A percentile compares a stretch with the other conserved stretches of the same genome.
These are phyloP conservation scores for Malassezia dermatis DNA, from an alignment of 1,284 basidiomycete genomes.

Conservation along the genomic window DNA sequence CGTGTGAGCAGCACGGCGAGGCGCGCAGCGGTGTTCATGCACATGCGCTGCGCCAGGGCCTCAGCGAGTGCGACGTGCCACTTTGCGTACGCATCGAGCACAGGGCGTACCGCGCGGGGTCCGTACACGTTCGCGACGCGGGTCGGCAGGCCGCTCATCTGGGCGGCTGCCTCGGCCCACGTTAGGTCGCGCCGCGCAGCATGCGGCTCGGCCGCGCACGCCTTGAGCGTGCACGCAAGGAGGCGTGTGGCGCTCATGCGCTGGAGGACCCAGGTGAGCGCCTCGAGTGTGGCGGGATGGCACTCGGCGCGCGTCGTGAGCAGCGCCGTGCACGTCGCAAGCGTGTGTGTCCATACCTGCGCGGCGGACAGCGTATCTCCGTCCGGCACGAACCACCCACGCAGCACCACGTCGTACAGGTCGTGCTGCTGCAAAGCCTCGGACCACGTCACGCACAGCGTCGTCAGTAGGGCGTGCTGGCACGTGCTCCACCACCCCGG, in stretches of 20 bases:
- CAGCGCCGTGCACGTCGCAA: slow-evolving; percentile 6
- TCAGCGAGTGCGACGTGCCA: background rate
- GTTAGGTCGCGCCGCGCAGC: background rate
- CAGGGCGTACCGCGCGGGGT: background rate
- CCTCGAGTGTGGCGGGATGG: slow-evolving; percentile 1
- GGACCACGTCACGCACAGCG: slow-evolving; percentile 10
- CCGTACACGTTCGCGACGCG: slow-evolving; percentile 12
- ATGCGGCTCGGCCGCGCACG: background rate
- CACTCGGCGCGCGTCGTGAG: background rate
- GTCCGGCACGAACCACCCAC: slow-evolving; percentile 3
- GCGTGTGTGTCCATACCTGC: slow-evolving; percentile 6
- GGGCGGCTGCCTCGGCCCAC: slow-evolving; percentile 4
- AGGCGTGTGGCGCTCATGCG: background rate
- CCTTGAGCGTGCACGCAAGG: background rate
- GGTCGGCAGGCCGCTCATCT: slow-evolving; percentile 8
- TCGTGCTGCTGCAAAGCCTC: background rate
- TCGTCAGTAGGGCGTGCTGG: slow-evolving; percentile 10
- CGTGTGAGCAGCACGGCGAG: background rate
- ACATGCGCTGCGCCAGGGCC: background rate
- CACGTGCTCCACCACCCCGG: slow-evolving; percentile 11
- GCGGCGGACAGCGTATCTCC: background rate
- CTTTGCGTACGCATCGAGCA: background rate
- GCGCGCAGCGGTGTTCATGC: background rate
- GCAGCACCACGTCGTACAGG: background rate
- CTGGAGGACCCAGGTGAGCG: background rate